A percentile compares a stretch with the other conserved stretches of the same genome.
phyloP scores from a whole-genome alignment of 2,329 filamentous ascomycete genomes.

The Juglanconis sp. region DNA sequence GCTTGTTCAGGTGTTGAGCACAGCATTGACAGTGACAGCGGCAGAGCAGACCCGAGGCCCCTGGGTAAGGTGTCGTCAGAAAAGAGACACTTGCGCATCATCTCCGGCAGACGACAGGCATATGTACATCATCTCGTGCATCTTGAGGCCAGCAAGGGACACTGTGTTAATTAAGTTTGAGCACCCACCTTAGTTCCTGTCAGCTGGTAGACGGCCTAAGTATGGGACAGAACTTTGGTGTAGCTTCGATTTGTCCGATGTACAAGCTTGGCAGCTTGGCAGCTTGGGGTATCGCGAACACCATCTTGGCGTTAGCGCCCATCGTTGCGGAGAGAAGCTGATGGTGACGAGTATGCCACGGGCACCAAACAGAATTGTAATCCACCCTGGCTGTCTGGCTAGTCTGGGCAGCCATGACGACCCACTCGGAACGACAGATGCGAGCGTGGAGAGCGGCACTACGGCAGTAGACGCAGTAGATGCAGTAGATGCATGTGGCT shows the following conservation, averaged over 20 bases:
- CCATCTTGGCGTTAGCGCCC: not conserved
- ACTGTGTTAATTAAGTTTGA: no score
- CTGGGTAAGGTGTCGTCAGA: not conserved
- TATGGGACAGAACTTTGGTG: no score
- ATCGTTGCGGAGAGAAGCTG: not conserved
- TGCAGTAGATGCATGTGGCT: no score
- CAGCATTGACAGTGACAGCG: no score
- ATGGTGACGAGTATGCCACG: not conserved
- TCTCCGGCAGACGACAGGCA: not conserved
- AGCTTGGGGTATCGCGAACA: not conserved
- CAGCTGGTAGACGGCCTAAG: no score
- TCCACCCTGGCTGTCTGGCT: not conserved
- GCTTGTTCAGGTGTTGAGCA: not conserved
- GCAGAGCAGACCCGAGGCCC: not conserved
- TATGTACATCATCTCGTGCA: not conserved
- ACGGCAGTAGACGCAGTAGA: no score
- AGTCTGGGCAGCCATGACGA: no score
- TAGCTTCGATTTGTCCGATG: not conserved
- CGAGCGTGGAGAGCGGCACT: no score
- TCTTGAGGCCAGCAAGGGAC: no score
- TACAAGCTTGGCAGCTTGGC: not conserved
- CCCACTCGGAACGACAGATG: no score
- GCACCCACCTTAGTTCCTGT: no score
- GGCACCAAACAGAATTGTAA: not conserved
- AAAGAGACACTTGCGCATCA: not conserved